These are phyloP conservation scores for Dactylis glomerata DNA, from an alignment of 176 grass and related monocot genomes.

Conservation along the genomic window DNA sequence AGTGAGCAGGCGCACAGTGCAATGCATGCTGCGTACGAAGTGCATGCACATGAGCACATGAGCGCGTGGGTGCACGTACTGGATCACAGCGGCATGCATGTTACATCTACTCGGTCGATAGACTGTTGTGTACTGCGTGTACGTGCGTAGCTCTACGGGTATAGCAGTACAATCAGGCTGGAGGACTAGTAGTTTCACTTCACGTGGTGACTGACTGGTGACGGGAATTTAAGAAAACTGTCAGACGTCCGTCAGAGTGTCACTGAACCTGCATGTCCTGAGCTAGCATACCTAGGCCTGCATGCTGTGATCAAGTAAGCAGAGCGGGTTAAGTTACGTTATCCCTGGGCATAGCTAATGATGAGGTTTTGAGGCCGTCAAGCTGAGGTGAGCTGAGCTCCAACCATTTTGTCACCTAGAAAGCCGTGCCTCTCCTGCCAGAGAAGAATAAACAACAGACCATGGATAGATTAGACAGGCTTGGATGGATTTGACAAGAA, in stretches of 20 bases:
- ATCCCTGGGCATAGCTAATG: constrained; percentile 16
- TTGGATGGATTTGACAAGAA: neutral
- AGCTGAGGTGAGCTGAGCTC: constrained; percentile 2
- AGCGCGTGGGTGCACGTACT: neutral
- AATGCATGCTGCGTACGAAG: neutral
- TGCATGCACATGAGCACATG: neutral
- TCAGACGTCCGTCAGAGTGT: neutral
- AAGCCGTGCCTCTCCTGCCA: constrained; percentile 24
- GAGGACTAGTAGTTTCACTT: too few relatives aligned
- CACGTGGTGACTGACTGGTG: too few relatives aligned
- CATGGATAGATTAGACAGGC: constrained; percentile 8
- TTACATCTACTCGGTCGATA: neutral
- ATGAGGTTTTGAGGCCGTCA: constrained; percentile 30
- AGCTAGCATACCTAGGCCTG: neutral
- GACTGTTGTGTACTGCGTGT: neutral
- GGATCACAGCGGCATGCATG: neutral
- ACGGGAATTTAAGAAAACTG: neutral
- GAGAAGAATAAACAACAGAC: neutral
- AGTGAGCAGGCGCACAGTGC: too few relatives aligned
- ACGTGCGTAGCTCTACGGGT: neutral
- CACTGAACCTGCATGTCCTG: neutral
- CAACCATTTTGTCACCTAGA: constrained; percentile 49
- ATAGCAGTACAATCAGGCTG: too few relatives aligned
- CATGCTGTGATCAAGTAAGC: neutral
- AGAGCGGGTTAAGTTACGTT: neutral